Evolutionary conservation across 2,329 filamentous ascomycete genomes (phyloP).

Genomic region (Trichoderma sp.): DNA sequence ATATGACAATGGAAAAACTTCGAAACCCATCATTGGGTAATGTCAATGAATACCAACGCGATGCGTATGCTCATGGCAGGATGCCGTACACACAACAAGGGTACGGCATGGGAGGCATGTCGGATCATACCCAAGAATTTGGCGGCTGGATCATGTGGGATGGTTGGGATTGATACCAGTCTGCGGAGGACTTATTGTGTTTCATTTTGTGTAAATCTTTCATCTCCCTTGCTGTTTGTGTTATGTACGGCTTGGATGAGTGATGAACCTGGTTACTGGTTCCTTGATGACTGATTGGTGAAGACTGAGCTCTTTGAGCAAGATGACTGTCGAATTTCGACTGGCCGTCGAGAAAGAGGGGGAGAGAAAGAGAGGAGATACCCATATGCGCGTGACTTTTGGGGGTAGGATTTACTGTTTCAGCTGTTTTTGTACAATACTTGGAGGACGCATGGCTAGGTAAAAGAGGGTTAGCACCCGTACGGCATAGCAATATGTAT

Average conservation of each 20-base stretch:
- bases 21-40: constrained; percentile 25
- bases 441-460: neutral
- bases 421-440: neutral
- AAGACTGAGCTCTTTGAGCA: neutral
- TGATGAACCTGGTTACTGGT: neutral
- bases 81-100: constrained; percentile 37
- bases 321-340: neutral
- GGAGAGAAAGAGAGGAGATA: constrained; percentile 15
- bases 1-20: constrained; percentile 44
- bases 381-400: neutral
- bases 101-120: constrained; percentile 32
- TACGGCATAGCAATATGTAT: neutral
- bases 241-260: constrained; percentile 9
- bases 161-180: constrained; percentile 40
- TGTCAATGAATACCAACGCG: constrained; percentile 31
- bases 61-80: constrained; percentile 35
- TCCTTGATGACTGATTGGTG: too few species aligned
- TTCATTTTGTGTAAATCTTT: neutral
- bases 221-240: neutral
- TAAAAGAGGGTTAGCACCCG: neutral
- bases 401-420: neutral
- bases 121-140: constrained; percentile 34
- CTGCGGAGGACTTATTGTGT: neutral
- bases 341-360: neutral
- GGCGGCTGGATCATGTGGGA: constrained; percentile 45